Base-by-base conservation (phyloP, 352 stramenopile species). In the Globisporangium spinosum region DNA sequence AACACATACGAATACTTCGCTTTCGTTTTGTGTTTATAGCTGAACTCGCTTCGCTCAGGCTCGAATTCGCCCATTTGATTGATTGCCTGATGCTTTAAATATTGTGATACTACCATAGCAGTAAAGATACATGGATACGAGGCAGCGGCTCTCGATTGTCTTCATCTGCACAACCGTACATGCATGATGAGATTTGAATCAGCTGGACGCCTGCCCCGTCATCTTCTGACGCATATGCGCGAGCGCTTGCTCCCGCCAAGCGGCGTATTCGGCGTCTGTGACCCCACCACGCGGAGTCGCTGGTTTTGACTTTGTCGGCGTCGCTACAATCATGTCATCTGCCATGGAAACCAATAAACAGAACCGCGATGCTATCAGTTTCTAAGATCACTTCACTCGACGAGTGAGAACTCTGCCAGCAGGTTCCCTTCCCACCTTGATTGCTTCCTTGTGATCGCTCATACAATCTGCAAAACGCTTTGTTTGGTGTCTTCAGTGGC, bases 181-280 rank as follows among this genome's bases (percentile, higher is more conserved):
- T 53, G 25, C 22, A 27, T 27, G 17, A 17, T 27, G 15, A n/a
- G 10, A 12, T 17, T 58, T 10, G 10, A 13, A 17, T 64, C 35
- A 64, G 45, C 23, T 47, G 29, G 12, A 35, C 58, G 23, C 58
- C 12, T 20, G 35, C 32, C 2, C 54, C 58, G 17, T 10, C 9
- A 54, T 15, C 51, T 51, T 60, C 9, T 57, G 40, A 2, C 34
- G 57, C 64, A 70, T 70, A 20, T 70, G 32, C 40, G n/a, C 58
- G 5, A 70, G 53, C 38, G 56, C 64, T 29, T 64, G 27, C 29
- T 32, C 55, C 0, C 64, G 38, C 64, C 64, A 70, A 22, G 58
- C 64, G 3, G 56, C 20, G 22, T 70, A 70, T 7, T 70, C 64
- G 4, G 15, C 15, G 5, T 65, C 64, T 10, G 64, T 58, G 0